Percentiles rank a stretch among this genome's conserved stretches.
Evolutionary conservation across 345 rosid genomes (phyloP).

Genomic region (Populus ilicifolia): DNA sequence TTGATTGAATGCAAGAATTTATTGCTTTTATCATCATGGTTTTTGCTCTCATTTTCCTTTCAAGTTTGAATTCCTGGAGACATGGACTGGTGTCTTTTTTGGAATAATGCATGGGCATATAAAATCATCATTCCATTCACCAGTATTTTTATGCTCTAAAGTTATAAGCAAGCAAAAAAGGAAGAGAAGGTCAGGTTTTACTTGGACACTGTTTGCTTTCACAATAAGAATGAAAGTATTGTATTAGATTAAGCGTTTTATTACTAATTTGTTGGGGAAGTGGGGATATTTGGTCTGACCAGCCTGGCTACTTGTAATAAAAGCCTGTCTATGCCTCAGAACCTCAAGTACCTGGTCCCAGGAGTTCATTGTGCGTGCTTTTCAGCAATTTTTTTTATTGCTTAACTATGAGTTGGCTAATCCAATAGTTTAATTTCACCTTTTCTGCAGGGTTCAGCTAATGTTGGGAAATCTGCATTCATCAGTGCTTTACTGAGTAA

Average conservation of each 20-base stretch:
- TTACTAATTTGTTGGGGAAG: not conserved
- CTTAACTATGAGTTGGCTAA: not conserved
- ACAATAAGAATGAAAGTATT: too few relatives aligned
- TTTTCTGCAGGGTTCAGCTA: slow-evolving; percentile 76
- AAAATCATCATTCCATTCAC: too few relatives aligned
- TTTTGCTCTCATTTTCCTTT: not conserved
- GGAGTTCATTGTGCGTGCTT: slow-evolving; percentile 6
- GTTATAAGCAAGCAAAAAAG: too few relatives aligned
- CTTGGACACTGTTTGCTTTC: not conserved
- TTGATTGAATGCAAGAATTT: not conserved
- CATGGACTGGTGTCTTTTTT: not conserved
- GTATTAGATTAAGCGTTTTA: not conserved
- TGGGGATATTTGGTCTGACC: not conserved
- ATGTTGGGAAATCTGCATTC: slow-evolving; percentile 98
- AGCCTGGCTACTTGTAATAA: not conserved
- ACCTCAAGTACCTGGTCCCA: not conserved
- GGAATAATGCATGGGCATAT: too few relatives aligned
- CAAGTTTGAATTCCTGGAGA: not conserved
- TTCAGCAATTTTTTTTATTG: slow-evolving; percentile 4
- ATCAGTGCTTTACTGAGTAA: slow-evolving; percentile 86
- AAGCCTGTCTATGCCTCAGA: not conserved
- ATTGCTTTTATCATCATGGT: not conserved
- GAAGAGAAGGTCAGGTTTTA: too few relatives aligned
- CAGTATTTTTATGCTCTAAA: too few relatives aligned
- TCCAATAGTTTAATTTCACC: slow-evolving; percentile 10